Percentiles rank a stretch among this genome's conserved stretches.
Evolutionary conservation across 2,329 filamentous ascomycete species (phyloP).

Genomic region (Myriosclerotinia duriaeana): DNA sequence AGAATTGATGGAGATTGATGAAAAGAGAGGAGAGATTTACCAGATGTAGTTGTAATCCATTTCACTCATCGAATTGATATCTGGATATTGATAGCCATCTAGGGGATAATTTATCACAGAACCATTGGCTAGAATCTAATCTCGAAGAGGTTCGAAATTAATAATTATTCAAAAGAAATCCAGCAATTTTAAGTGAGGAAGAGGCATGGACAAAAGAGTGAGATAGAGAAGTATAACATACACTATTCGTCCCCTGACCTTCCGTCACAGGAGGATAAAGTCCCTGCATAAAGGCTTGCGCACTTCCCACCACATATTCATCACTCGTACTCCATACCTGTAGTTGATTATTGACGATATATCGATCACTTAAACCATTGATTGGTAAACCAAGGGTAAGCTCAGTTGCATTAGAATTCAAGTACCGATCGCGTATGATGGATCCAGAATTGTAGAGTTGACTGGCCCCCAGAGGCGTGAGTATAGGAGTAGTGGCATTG

Average conservation of each 20-base stretch:
- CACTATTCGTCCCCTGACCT: background rate
- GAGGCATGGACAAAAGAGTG: background rate
- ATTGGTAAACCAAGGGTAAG: constrained; percentile 38
- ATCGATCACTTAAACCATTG: background rate
- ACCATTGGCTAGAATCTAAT: constrained; percentile 58
- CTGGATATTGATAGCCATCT: constrained; percentile 76
- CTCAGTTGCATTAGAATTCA: constrained; percentile 40
- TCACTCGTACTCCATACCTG: constrained; percentile 46
- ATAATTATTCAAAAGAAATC: background rate
- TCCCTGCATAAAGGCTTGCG: constrained; percentile 77
- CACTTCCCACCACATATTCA: constrained; percentile 61
- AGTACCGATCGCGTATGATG: constrained; percentile 52
- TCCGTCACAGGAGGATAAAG: constrained; percentile 66
- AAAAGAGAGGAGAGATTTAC: background rate
- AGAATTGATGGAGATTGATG: background rate
- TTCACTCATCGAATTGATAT: constrained; percentile 11
- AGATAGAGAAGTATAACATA: constrained; percentile 1
- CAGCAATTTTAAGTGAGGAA: background rate
- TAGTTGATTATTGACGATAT: constrained; percentile 36
- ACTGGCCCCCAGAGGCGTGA: constrained; percentile 55
- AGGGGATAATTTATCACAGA: constrained; percentile 64
- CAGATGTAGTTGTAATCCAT: constrained; percentile 21
- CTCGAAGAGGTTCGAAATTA: constrained; percentile 12
- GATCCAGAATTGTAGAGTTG: constrained; percentile 52
- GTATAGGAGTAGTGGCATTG: constrained; percentile 37